Conservation (phyloP, 768 basidiomycete genomes). For the Ephemerocybe angulata region DNA sequence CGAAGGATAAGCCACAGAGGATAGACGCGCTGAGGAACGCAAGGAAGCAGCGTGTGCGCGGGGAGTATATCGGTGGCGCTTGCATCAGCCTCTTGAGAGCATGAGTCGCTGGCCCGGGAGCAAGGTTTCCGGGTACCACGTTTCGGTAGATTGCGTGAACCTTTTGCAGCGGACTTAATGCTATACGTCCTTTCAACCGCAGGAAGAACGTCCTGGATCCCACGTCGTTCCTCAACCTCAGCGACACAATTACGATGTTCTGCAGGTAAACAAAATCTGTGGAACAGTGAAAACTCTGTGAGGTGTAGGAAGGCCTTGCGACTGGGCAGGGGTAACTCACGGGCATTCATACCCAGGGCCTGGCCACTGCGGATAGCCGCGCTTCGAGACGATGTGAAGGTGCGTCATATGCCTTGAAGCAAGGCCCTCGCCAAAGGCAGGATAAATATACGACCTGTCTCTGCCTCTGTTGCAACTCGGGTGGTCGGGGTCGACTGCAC, state of each 20-base stretch:
- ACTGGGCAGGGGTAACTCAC: constrained; percentile 19
- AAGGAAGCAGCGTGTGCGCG: constrained; percentile 63
- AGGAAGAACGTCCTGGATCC: constrained; percentile 82
- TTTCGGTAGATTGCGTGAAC: constrained; percentile 83
- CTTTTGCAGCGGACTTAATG: constrained; percentile 75
- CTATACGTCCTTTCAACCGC: constrained; percentile 74
- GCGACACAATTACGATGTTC: constrained; percentile 74
- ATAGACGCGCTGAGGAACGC: constrained; percentile 77
- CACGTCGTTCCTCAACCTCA: constrained; percentile 68
- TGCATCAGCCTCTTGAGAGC: constrained; percentile 62
- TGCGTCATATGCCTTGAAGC: constrained; percentile 89
- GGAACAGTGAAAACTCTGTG: neutral
- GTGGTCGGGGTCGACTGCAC: no score
- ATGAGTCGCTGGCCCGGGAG: constrained; percentile 66
- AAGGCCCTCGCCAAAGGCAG: constrained; percentile 84
- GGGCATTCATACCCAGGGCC: constrained; percentile 72
- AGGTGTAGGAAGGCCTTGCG: no score
- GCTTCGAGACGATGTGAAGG: constrained; percentile 92
- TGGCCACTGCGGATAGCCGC: constrained; percentile 76
- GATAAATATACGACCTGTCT: no score
- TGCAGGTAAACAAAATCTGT: constrained; percentile 79
- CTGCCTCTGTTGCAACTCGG: no score
- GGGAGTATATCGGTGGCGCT: constrained; percentile 64
- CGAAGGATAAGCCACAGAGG: constrained; percentile 81
- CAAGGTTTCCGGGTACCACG: constrained; percentile 81